Conservation (phyloP, 305 asterid species). For the Lippia alba region DNA sequence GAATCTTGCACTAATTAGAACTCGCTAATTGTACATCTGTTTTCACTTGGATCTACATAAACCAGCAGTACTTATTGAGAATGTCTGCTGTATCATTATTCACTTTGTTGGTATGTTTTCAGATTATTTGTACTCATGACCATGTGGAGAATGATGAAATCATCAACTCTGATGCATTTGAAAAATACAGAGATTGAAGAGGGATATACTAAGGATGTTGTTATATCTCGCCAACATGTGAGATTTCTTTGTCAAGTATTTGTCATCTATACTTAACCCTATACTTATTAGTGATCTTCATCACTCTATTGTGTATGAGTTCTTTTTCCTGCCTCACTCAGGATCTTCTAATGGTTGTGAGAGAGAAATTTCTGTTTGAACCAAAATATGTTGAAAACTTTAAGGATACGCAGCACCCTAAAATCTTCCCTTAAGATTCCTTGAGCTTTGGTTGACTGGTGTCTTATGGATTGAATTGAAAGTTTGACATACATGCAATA, state of each 20-base stretch:
- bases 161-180: slow-evolving; percentile 85
- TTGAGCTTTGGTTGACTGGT: slow-evolving; percentile 92
- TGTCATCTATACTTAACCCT: slow-evolving; percentile 20
- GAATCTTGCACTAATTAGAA: slow-evolving; percentile 19
- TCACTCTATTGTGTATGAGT: slow-evolving; percentile 23
- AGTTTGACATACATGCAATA: slow-evolving; percentile 28
- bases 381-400: slow-evolving; percentile 91
- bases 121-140: slow-evolving; percentile 89
- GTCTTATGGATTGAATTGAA: slow-evolving; percentile 75
- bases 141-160: slow-evolving; percentile 97
- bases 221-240: slow-evolving; percentile 65
- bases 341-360: slow-evolving; percentile 89
- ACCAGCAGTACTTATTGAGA: slow-evolving; percentile 21
- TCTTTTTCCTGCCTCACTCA: slow-evolving; percentile 29
- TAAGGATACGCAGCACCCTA: slow-evolving; percentile 83
- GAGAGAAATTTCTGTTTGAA: slow-evolving; percentile 98
- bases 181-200: slow-evolving; percentile 89
- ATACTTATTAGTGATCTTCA: slow-evolving; percentile 13
- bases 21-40: slow-evolving; percentile 3
- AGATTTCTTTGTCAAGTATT: slow-evolving; percentile 14
- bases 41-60: slow-evolving; percentile 13
- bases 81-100: slow-evolving; percentile 6
- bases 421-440: slow-evolving; percentile 81
- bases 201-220: slow-evolving; percentile 91
- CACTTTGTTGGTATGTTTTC: slow-evolving; percentile 38